Evolutionary conservation across 306 rosid species (phyloP).

Genomic region (Echinosophora koreensis): DNA sequence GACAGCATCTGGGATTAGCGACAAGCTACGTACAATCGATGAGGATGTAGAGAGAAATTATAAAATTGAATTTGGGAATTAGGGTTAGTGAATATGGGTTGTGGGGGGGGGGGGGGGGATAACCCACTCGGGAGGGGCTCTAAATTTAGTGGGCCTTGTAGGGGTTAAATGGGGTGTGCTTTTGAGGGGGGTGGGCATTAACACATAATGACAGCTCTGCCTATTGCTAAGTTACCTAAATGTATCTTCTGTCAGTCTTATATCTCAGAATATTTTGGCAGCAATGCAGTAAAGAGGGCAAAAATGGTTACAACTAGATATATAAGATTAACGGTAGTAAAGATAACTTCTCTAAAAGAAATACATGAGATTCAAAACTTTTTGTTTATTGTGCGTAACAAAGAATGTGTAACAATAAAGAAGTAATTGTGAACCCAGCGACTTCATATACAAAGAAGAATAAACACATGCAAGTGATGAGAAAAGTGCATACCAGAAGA

Average conservation of each 20-base stretch:
- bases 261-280: neutral
- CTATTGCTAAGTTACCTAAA: no score
- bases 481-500: conserved; percentile 65
- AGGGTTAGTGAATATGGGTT: no score
- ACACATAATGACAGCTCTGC: no score
- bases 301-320: neutral
- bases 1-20: no score
- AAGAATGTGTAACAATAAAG: neutral
- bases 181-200: no score
- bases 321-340: neutral
- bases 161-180: no score
- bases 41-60: no score
- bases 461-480: neutral
- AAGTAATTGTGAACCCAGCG: neutral
- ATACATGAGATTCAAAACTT: neutral
- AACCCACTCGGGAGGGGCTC: no score
- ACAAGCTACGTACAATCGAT: no score
- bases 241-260: neutral
- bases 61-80: no score
- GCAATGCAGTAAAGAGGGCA: neutral
- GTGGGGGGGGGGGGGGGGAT: no score
- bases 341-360: neutral
- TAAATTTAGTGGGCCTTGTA: no score
- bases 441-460: neutral
- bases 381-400: neutral